Conservation (phyloP, 345 rosid species). For the Eucalyptus globulus region DNA sequence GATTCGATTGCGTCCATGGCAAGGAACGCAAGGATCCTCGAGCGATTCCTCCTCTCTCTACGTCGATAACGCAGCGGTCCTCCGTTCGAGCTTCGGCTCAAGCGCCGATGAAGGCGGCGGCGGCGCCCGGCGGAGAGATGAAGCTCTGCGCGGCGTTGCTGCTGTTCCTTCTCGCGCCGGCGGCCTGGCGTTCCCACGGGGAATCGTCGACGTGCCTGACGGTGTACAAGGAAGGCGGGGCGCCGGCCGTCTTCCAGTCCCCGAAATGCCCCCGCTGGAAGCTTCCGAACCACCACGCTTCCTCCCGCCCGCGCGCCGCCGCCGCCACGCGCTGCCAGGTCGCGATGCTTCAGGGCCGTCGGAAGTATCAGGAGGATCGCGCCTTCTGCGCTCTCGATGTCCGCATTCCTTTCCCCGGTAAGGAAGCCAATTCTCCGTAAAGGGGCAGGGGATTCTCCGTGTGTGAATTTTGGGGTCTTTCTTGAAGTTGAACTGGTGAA, state of each 20-base stretch:
- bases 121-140: neutral
- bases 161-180: neutral
- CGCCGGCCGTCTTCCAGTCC: constrained; percentile 80
- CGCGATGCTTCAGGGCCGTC: constrained; percentile 60
- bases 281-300: constrained; percentile 27
- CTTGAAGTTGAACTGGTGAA: neutral
- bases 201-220: constrained; percentile 79
- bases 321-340: constrained; percentile 39
- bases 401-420: constrained; percentile 77
- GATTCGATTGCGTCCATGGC: neutral
- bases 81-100: neutral
- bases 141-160: neutral
- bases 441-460: neutral
- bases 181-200: constrained; percentile 3
- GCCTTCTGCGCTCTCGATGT: constrained; percentile 66
- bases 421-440: neutral
- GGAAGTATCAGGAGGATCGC: constrained; percentile 77
- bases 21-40: neutral
- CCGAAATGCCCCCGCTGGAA: constrained; percentile 90
- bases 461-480: neutral
- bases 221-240: constrained; percentile 82
- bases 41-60: neutral
- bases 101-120: neutral
- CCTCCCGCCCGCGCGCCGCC: constrained; percentile 13
- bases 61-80: neutral